Conservation (phyloP, 2,329 filamentous ascomycete species). For the Berkeleyomyces basicola region DNA sequence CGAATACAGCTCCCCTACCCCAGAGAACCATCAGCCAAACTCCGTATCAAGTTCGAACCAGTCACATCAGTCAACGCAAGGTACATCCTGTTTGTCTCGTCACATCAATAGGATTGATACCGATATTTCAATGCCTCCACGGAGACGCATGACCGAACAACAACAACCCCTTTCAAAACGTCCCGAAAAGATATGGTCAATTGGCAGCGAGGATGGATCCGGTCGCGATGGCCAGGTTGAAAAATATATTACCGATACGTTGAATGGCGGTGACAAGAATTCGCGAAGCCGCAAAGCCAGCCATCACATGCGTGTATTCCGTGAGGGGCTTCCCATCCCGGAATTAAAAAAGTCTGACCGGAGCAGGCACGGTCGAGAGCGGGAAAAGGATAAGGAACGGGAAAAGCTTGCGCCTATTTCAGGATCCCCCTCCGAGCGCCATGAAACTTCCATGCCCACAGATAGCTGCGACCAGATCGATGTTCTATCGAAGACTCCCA, state of each 20-base stretch:
- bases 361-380: constrained; percentile 2
- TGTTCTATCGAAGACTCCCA: constrained; percentile 7
- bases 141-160: constrained; percentile 3
- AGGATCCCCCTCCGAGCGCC: constrained; percentile 5
- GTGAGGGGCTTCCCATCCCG: constrained; percentile 44
- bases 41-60: background rate
- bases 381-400: constrained; percentile 6
- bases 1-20: constrained; percentile 4
- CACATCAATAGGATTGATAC: background rate
- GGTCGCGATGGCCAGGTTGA: constrained; percentile 40
- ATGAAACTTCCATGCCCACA: background rate
- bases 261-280: constrained; percentile 43
- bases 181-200: constrained; percentile 47
- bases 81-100: background rate
- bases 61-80: background rate
- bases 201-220: constrained; percentile 31
- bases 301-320: constrained; percentile 50
- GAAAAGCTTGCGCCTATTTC: constrained; percentile 3
- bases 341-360: constrained; percentile 36
- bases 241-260: constrained; percentile 45
- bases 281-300: constrained; percentile 51
- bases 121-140: background rate
- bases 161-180: constrained; percentile 19
- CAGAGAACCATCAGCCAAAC: background rate
- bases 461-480: background rate